Conservation (phyloP, 2,329 filamentous ascomycete genomes). For the Ceratocystis destructans region DNA sequence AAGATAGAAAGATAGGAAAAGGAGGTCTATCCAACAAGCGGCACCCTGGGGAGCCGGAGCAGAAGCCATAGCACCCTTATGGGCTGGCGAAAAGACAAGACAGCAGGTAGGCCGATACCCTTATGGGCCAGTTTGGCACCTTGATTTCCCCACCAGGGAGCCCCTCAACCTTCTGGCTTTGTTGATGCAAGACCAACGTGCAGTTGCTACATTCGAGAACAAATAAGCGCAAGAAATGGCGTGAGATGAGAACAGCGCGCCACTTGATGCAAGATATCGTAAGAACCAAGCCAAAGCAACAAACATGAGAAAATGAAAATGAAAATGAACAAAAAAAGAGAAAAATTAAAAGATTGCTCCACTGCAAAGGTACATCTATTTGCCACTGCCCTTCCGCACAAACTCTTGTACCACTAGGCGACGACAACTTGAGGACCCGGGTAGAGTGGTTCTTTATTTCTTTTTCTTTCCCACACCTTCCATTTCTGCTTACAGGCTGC, state of each 20-base stretch:
- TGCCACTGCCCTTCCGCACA: background rate
- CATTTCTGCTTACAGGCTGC: background rate
- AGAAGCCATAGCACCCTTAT: background rate
- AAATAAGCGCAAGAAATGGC: slow-evolving; percentile 6
- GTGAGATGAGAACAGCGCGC: background rate
- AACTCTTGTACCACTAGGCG: background rate
- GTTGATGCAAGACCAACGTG: background rate
- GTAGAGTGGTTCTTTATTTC: background rate
- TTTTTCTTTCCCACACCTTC: background rate
- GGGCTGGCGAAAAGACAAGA: background rate
- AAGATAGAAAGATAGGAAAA: background rate
- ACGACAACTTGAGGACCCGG: background rate
- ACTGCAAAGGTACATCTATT: background rate
- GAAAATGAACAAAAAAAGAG: background rate
- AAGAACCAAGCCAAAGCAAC: slow-evolving; percentile 4
- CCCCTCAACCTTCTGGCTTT: background rate
- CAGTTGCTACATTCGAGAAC: slow-evolving; percentile 2
- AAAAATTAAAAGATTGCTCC: background rate
- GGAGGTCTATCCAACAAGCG: background rate
- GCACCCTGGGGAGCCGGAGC: background rate
- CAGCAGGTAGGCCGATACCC: background rate
- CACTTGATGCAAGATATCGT: background rate
- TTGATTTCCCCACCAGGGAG: background rate
- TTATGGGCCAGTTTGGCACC: background rate
- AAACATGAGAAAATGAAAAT: background rate